Percentiles rank a stretch among this genome's conserved stretches.
These are phyloP conservation scores for Acacia concinna DNA, from an alignment of 331 rosid genomes.

Conservation along the genomic window DNA sequence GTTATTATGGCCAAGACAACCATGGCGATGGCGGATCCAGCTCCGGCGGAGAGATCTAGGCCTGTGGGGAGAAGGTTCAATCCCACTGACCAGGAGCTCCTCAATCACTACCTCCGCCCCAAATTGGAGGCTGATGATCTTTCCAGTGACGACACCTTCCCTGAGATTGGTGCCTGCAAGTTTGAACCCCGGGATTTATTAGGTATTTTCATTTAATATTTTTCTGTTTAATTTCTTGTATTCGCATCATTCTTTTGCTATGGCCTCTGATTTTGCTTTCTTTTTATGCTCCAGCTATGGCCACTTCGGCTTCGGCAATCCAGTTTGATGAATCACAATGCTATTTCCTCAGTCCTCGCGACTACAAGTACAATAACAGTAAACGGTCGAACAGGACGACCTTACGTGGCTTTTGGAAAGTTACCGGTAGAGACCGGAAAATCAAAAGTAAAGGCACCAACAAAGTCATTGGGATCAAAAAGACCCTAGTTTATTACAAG, in stretches of 20 bases:
- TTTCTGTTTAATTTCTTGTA: neutral
- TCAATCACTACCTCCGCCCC: conserved; percentile 35
- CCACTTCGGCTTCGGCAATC: neutral
- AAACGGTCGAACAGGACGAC: neutral
- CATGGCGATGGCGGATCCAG: neutral
- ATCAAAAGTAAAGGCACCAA: neutral
- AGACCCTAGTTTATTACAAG: neutral
- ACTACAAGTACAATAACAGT: neutral
- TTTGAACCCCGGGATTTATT: conserved; percentile 36
- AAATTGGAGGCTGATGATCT: conserved; percentile 32
- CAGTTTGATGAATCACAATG: neutral
- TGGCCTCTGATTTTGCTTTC: neutral
- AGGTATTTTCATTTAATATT: neutral
- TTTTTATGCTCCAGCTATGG: neutral
- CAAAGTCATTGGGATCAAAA: neutral
- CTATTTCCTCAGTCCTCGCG: neutral
- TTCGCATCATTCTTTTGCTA: neutral
- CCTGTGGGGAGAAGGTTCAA: conserved; percentile 51
- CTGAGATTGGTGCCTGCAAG: conserved; percentile 27
- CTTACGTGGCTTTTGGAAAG: neutral
- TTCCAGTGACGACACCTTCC: neutral
- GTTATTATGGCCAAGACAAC: neutral
- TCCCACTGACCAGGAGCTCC: conserved; percentile 58
- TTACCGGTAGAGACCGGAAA: neutral
- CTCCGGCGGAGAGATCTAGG: neutral